Conservation (phyloP, 257 asterid genomes). For the Linaria vulgaris region DNA sequence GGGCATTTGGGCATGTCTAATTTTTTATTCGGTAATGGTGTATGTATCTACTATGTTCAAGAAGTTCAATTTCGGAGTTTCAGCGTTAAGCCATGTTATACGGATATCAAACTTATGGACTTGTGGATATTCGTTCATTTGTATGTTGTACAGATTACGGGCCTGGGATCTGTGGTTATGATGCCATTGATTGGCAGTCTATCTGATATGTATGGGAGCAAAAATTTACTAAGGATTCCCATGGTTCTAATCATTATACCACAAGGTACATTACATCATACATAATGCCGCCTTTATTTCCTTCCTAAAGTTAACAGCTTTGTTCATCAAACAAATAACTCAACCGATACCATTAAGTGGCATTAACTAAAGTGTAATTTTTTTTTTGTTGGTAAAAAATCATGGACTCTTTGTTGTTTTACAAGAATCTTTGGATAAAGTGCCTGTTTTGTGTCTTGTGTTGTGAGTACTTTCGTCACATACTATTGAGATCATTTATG, state of each 20-base stretch:
- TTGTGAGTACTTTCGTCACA: no score
- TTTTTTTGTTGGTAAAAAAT: no score
- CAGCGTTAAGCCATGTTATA: background rate
- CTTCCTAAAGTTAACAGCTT: no score
- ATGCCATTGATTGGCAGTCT: conserved; percentile 39
- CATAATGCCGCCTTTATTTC: background rate
- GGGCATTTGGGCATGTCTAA: no score
- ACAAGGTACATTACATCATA: conserved; percentile 18
- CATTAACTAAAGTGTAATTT: no score
- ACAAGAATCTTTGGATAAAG: background rate
- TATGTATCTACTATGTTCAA: no score
- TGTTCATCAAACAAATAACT: no score
- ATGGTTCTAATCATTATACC: conserved; percentile 33
- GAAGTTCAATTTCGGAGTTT: background rate
- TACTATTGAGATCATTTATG: background rate
- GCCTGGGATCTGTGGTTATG: conserved; percentile 33
- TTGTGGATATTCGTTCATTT: no score
- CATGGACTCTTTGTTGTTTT: no score
- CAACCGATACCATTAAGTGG: no score
- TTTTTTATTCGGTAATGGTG: no score
- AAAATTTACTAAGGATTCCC: conserved; percentile 32
- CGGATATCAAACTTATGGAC: no score
- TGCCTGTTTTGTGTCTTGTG: background rate
- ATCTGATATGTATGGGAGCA: conserved; percentile 39
- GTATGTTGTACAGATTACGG: conserved; percentile 26